Evolutionary conservation across 176 grass and related monocot genomes (phyloP), one percentile per base, ranked within the genome.

Genomic region (Poa annua): DNA sequence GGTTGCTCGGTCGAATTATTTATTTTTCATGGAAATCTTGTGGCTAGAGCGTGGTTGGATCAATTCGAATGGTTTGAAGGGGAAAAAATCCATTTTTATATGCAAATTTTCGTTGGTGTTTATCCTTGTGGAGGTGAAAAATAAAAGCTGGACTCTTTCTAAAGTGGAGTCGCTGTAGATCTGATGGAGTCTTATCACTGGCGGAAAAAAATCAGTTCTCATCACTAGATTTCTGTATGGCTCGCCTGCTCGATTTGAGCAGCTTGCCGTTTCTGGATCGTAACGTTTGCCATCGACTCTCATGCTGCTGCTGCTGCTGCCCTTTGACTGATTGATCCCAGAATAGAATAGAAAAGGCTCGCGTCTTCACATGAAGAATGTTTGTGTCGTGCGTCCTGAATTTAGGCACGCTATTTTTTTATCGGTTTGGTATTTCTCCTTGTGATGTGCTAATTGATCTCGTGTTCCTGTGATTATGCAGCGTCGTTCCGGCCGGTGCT

Each of bases 401-500:
- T 89, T 86, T 16, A 56, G 22, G 65, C 65, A 73, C 36, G 36
- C 74, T 55, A 12, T 13, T 56, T 56, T 56, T 22, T 11, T 1
- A 89, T 38, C 55, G 25, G 25, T 34, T 35, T 64, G 10, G 4
- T 82, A 5, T 86, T 74, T 74, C 16, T 21, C 59, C 53, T n/a
- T 4, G 25, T 34, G 5, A 26, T 19, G 35, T 57, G 36, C 15
- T 83, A 25, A 90, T 26, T 66, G 34, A 66, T 42, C 71, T 52
- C 34, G 21, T 90, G 32, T 70, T 80, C 12, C 12, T 83, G 25
- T 79, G 45, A 32, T 78, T 38, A 34, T 80, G 87, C 92, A 94
- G 92, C 85, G 22, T 85, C 93, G 26, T 95, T 91, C 85, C 88
- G 91, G 22, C 96, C 96, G 8, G 96, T 91, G 45, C 84, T 95